Conservation (phyloP, 2,329 filamentous ascomycete genomes). For the Monosporascus cannonballus region DNA sequence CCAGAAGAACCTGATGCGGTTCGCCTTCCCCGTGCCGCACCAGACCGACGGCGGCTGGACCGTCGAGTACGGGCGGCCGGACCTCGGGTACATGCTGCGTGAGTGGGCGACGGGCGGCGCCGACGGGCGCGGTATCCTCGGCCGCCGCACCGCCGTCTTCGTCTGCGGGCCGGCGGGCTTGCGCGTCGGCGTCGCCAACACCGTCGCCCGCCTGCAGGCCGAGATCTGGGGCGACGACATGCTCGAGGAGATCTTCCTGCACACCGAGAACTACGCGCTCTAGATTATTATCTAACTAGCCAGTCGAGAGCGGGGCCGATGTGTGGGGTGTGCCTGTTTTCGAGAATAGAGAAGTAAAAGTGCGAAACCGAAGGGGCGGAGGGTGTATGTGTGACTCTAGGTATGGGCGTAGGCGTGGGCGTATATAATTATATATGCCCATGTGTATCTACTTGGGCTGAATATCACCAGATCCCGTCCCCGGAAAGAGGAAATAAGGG, state of each 20-base stretch:
- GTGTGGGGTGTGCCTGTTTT: too few relatives aligned
- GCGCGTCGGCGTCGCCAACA: constrained; percentile 81
- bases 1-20: constrained; percentile 85
- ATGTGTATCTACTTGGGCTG: too few relatives aligned
- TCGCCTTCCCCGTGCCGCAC: constrained; percentile 69
- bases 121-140: constrained; percentile 64
- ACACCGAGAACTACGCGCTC: constrained; percentile 91
- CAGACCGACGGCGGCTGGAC: constrained; percentile 76
- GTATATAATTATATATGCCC: too few relatives aligned
- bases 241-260: constrained; percentile 86
- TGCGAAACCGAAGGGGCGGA: not conserved
- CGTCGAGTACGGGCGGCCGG: constrained; percentile 86
- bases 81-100: constrained; percentile 79
- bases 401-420: too few relatives aligned
- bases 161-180: constrained; percentile 86
- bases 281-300: constrained; percentile 31
- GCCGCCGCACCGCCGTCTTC: constrained; percentile 78
- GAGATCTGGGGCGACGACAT: constrained; percentile 74
- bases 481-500: too few relatives aligned
- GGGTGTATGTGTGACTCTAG: not conserved
- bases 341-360: not conserved
- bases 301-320: too few relatives aligned
- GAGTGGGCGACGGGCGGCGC: constrained; percentile 70
- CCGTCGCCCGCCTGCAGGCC: constrained; percentile 75
- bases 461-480: too few relatives aligned